Base-by-base conservation (phyloP, 2,329 filamentous ascomycete genomes). In the Cercospora sp. region DNA sequence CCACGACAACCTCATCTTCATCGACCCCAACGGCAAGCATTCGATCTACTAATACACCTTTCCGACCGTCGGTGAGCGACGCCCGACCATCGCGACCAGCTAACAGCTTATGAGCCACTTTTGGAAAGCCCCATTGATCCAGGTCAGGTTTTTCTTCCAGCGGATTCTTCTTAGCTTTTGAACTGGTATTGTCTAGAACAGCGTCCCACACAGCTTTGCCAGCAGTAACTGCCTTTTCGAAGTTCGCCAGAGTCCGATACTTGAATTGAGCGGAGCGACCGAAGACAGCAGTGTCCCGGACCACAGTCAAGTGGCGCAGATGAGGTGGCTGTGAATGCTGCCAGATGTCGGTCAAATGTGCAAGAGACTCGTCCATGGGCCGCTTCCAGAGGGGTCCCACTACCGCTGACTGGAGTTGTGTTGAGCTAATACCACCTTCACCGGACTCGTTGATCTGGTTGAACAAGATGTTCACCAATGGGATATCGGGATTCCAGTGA, bases 271-370 rank as follows among this genome's bases (percentile, higher is more conserved):
- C 79, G 32, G 79, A 76, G 18, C 84, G 85, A 12, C 80, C 78
- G 13, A 80, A 80, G 13, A 85, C 80, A 2, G 81, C 79, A 5
- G 82, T 85, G 65, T 88, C 86, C 69, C 86, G 80, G 37, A 89
- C 81, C 32, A 89, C 79, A 10, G 84, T 82, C 16, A 88, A 77
- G 73, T 88, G 86, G 18, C 85, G 83, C 24, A 89, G 79, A 74
- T 88, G 83, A 3, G 79, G 77, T 26, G 87, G 87, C 71, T 90
- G 88, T n/a, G 85, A 85, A 16, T 84, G 73, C 64, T 87, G 83
- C 84, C 87, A 88, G 65, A 82, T 79, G 66, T 87, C 83, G 1
- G 85, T 85, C 43, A 89, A 72, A 28, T 86, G 83, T 60, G 77
- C 77, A 24, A 89, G 74, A 21, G 83, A 78, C 32, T 83, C 81